A percentile compares a stretch with the other conserved stretches of the same genome.
phyloP scores from a whole-genome alignment of 441 rosid species.

The Gossypium aridum region DNA sequence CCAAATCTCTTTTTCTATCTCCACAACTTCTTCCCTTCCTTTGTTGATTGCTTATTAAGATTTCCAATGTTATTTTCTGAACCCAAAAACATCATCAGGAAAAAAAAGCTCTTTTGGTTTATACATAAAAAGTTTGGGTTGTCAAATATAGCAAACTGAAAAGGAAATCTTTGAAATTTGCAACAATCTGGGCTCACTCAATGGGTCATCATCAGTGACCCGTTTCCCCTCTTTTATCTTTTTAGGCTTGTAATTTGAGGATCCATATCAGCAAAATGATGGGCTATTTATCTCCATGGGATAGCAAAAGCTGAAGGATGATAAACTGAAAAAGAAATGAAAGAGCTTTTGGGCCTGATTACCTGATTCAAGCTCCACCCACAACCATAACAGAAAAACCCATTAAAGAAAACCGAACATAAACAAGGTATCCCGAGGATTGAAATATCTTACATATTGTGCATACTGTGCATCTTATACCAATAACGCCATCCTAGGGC shows the following conservation, averaged over 20 bases:
- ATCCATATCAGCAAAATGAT: neutral
- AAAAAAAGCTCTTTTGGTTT: neutral
- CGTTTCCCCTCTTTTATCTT: neutral
- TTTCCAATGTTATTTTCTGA: neutral
- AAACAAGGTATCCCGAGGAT: neutral
- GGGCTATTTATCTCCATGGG: neutral
- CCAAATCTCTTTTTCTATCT: neutral
- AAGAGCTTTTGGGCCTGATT: neutral
- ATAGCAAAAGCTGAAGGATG: neutral
- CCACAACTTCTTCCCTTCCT: neutral
- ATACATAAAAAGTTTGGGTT: neutral
- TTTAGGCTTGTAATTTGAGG: neutral
- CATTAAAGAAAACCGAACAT: neutral
- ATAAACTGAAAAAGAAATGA: neutral
- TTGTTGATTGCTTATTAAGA: neutral
- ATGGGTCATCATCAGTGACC: neutral
- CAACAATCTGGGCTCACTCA: conserved; percentile 4
- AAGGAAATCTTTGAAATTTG: neutral
- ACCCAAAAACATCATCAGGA: neutral
- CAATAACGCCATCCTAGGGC: neutral
- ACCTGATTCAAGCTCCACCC: neutral
- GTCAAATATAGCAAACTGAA: neutral
- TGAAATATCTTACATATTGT: too few relatives aligned
- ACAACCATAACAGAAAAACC: neutral
- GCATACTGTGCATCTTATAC: neutral